Conservation (phyloP, 2,329 filamentous ascomycete genomes). For the Trichoderma oligosporum region DNA sequence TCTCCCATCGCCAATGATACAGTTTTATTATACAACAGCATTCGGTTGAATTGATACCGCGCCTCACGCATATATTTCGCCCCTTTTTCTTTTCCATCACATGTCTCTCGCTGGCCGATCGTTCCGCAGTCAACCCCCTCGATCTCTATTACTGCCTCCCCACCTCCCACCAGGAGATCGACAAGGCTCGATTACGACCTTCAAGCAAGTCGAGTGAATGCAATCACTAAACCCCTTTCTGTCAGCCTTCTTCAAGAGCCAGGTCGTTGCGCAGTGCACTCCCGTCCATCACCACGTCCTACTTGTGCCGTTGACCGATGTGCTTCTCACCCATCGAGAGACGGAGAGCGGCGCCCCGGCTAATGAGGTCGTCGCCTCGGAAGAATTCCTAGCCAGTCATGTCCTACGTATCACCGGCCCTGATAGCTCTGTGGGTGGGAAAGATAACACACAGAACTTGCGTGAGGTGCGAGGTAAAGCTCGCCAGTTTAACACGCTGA, state of each 20-base stretch:
- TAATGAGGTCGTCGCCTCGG: conserved; percentile 77
- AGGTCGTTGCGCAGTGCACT: conserved; percentile 84
- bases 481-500: conserved; percentile 91
- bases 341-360: conserved; percentile 74
- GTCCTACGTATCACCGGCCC: conserved; percentile 75
- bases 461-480: conserved; percentile 89
- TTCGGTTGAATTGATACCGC: not conserved
- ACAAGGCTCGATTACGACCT: conserved; percentile 27
- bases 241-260: conserved; percentile 97
- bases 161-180: conserved; percentile 27
- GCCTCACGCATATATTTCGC: not conserved
- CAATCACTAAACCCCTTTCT: conserved; percentile 98
- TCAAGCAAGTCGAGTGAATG: conserved; percentile 55
- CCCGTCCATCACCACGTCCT: conserved; percentile 90
- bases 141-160: not conserved
- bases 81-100: conserved; percentile 1
- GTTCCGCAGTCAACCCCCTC: conserved; percentile 10
- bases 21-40: not conserved
- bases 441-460: conserved; percentile 59
- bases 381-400: conserved; percentile 96
- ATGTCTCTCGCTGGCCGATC: conserved; percentile 21
- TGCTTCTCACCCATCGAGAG: conserved; percentile 82
- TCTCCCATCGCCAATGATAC: not conserved
- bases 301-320: conserved; percentile 89
- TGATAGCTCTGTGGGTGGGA: conserved; percentile 47